These are phyloP conservation scores for Porphyra umbilicalis DNA, from an alignment of 31 red algal genomes.

Conservation along the genomic window DNA sequence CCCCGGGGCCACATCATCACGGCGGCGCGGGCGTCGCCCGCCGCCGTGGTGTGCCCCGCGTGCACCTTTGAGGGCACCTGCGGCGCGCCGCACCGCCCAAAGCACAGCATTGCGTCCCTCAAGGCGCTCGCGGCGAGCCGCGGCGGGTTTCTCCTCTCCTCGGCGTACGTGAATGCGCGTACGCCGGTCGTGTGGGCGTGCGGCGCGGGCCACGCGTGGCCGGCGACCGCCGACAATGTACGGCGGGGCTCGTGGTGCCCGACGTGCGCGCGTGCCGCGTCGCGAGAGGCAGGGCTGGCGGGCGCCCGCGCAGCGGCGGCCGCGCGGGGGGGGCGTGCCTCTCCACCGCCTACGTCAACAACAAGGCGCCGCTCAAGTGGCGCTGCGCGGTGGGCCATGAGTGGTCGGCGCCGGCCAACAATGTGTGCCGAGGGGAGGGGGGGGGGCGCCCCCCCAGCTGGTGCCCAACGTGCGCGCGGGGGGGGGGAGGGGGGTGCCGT, in stretches of 20 bases:
- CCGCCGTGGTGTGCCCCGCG: slow-evolving; percentile 30
- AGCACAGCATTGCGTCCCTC: slow-evolving; percentile 20
- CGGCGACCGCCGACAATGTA: slow-evolving; percentile 53
- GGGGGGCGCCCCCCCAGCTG: slow-evolving; percentile 20
- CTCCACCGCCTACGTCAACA: slow-evolving; percentile 37
- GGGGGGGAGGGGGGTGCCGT: background rate
- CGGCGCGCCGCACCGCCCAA: slow-evolving; percentile 8
- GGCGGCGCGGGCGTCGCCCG: slow-evolving; percentile 16
- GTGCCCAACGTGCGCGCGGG: slow-evolving; percentile 66
- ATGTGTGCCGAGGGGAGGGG: slow-evolving; percentile 27
- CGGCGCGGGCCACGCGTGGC: slow-evolving; percentile 65
- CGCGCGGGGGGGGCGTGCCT: slow-evolving; percentile 31
- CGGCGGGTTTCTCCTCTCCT: slow-evolving; percentile 38
- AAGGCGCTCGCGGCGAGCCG: slow-evolving; percentile 18
- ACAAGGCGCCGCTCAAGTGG: slow-evolving; percentile 47
- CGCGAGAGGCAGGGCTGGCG: slow-evolving; percentile 3
- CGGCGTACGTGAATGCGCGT: slow-evolving; percentile 37
- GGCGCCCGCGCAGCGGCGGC: slow-evolving; percentile 17
- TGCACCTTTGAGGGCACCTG: slow-evolving; percentile 4
- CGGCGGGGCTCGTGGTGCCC: slow-evolving; percentile 66
- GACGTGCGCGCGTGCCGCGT: slow-evolving; percentile 26
- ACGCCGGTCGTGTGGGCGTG: slow-evolving; percentile 60
- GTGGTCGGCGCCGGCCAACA: slow-evolving; percentile 57
- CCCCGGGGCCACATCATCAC: slow-evolving; percentile 31
- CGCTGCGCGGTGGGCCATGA: slow-evolving; percentile 54